Percentiles rank a stretch among this genome's conserved stretches.
Conservation (phyloP, 164 flowering plant genomes). For the Santalum album region DNA sequence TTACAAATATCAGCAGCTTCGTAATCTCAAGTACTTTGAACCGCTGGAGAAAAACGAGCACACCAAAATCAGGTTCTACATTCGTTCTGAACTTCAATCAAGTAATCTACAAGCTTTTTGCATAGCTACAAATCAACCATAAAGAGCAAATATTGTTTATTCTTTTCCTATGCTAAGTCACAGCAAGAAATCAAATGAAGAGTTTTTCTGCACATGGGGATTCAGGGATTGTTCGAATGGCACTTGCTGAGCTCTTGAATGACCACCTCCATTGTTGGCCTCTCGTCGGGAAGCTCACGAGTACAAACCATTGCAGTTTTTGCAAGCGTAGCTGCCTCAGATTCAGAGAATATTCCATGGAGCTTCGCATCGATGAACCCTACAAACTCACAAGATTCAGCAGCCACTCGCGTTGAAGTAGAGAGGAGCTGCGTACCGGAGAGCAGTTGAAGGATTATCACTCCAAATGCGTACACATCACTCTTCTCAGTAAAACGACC, state of each 20-base stretch:
- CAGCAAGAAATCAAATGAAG: no score
- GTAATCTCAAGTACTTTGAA: no score
- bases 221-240: no score
- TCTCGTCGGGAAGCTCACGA: slow-evolving; percentile 29
- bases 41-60: no score
- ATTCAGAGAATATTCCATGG: slow-evolving; percentile 24
- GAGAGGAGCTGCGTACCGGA: slow-evolving; percentile 31
- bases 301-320: slow-evolving; percentile 33
- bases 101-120: no score
- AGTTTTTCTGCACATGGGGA: no score
- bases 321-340: slow-evolving; percentile 29
- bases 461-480: slow-evolving; percentile 47
- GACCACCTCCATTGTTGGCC: slow-evolving; percentile 33
- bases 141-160: no score
- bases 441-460: slow-evolving; percentile 41
- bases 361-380: slow-evolving; percentile 35
- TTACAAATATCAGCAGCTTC: no score
- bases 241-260: slow-evolving; percentile 33
- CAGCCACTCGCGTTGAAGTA: slow-evolving; percentile 22
- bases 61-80: no score
- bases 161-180: no score
- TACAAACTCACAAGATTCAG: slow-evolving; percentile 20
- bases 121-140: no score
- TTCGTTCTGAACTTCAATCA: no score
- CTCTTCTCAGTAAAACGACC: slow-evolving; percentile 50